Evolutionary conservation across 75 land plant genomes (phyloP).

Genomic region (Cryptomeria japonica): DNA sequence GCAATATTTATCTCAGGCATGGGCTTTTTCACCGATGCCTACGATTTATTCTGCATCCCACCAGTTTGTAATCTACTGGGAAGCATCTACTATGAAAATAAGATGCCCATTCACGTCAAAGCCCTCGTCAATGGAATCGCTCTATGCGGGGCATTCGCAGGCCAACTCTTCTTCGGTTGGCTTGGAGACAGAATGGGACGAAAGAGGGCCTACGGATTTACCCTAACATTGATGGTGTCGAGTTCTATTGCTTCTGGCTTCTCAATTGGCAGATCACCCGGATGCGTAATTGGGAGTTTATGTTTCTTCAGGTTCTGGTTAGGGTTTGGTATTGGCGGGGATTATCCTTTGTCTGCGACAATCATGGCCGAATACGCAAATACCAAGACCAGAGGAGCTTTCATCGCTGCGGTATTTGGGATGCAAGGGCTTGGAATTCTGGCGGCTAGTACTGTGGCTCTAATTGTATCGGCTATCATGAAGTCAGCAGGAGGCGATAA

Average conservation of each 20-base stretch:
- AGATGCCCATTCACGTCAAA: neutral
- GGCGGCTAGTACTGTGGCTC: too few species aligned
- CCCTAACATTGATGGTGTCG: slow-evolving; percentile 15
- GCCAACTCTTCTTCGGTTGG: slow-evolving; percentile 30
- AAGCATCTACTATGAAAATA: slow-evolving; percentile 22
- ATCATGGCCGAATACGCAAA: too few species aligned
- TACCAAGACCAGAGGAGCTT: too few species aligned
- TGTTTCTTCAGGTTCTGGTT: slow-evolving; percentile 43
- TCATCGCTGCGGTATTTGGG: too few species aligned
- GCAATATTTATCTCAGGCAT: slow-evolving; percentile 33
- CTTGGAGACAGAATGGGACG: slow-evolving; percentile 30
- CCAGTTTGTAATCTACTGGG: slow-evolving; percentile 25
- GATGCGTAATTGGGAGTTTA: neutral
- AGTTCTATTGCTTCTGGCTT: slow-evolving; percentile 7
- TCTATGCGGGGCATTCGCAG: slow-evolving; percentile 34
- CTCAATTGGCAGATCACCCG: neutral
- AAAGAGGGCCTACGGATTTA: slow-evolving; percentile 22
- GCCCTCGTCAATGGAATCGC: slow-evolving; percentile 28
- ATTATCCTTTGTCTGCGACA: too few species aligned
- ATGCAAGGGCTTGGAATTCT: too few species aligned
- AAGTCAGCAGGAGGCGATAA: too few species aligned
- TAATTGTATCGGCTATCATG: too few species aligned
- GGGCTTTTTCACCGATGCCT: slow-evolving; percentile 44
- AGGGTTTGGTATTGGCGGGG: too few species aligned
- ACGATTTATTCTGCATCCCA: slow-evolving; percentile 36